phyloP scores from a whole-genome alignment of 495 filamentous ascomycete genomes.

The Podospora pseudopauciseta region DNA sequence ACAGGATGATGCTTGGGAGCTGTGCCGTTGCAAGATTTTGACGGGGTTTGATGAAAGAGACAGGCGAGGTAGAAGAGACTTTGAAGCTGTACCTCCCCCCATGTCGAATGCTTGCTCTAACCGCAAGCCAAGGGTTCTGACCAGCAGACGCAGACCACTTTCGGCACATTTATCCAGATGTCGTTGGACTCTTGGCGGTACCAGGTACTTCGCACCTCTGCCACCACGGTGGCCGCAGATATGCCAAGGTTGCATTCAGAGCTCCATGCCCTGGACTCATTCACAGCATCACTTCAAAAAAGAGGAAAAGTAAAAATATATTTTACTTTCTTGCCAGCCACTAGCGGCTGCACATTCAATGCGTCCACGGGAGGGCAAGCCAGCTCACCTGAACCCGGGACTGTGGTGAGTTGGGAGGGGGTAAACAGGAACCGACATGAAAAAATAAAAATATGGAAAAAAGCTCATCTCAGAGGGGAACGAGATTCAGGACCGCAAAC shows the following conservation, averaged over 20 bases:
- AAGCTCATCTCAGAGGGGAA: conserved; percentile 10
- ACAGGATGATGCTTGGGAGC: not conserved
- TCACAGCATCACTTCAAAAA: not conserved
- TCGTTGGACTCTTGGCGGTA: conserved; percentile 26
- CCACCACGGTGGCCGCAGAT: not conserved
- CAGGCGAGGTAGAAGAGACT: not conserved
- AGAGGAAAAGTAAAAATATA: not conserved
- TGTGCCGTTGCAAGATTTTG: conserved; percentile 5
- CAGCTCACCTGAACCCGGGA: not conserved
- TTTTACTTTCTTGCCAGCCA: not conserved
- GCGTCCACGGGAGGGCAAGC: not conserved
- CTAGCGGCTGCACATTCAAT: not conserved
- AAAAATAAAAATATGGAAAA: not conserved
- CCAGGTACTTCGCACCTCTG: not conserved
- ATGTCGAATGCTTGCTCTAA: not conserved
- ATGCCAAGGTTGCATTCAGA: not conserved
- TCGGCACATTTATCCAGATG: conserved; percentile 35
- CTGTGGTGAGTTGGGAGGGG: not conserved
- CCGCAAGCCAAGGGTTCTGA: not conserved
- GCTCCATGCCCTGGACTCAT: not conserved
- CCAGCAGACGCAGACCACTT: conserved; percentile 13
- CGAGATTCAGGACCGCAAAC: conserved; percentile 29
- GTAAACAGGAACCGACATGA: conserved; percentile 1
- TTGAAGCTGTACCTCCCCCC: conserved; percentile 2
- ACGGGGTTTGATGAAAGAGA: not conserved